A percentile compares a stretch with the other conserved stretches of the same genome.
Conservation (phyloP, 2,329 filamentous ascomycete genomes). For the Penicillium glabrum region DNA sequence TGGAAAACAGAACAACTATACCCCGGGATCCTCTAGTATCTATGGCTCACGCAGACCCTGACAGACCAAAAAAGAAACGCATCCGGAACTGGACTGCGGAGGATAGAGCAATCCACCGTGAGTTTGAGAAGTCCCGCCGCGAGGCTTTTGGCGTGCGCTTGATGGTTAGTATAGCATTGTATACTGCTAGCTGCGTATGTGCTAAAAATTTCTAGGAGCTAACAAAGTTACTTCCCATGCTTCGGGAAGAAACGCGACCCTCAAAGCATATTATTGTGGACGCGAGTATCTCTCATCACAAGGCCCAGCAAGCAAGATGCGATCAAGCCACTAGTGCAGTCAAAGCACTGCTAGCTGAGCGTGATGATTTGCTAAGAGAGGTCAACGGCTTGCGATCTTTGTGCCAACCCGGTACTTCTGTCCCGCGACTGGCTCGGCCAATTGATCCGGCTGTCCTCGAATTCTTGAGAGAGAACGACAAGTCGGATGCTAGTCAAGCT, state of each 20-base stretch:
- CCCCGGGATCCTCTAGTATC: neutral
- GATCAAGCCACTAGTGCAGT: conserved; percentile 1
- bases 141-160: conserved; percentile 44
- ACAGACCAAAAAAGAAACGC: conserved; percentile 13
- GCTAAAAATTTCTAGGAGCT: conserved; percentile 5
- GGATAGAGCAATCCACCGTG: conserved; percentile 43
- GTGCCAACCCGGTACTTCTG: conserved; percentile 6
- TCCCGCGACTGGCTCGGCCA: conserved; percentile 10
- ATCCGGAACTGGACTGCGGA: conserved; percentile 32
- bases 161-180: conserved; percentile 23
- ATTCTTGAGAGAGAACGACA: neutral
- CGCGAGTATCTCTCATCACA: conserved; percentile 14
- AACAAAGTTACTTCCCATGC: conserved; percentile 9
- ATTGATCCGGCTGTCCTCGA: conserved; percentile 9
- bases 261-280: conserved; percentile 17
- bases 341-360: conserved; percentile 7
- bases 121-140: conserved; percentile 44
- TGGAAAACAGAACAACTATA: neutral
- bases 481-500: neutral
- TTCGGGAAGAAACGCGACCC: conserved; percentile 10
- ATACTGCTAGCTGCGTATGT: neutral
- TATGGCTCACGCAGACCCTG: neutral
- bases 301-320: conserved; percentile 7
- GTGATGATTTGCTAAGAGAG: conserved; percentile 10
- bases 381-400: conserved; percentile 9